Evolutionary conservation across 192 early-diverging fungal species (phyloP), one percentile per base, ranked within the genome.

Genomic region (Podila epigama): DNA sequence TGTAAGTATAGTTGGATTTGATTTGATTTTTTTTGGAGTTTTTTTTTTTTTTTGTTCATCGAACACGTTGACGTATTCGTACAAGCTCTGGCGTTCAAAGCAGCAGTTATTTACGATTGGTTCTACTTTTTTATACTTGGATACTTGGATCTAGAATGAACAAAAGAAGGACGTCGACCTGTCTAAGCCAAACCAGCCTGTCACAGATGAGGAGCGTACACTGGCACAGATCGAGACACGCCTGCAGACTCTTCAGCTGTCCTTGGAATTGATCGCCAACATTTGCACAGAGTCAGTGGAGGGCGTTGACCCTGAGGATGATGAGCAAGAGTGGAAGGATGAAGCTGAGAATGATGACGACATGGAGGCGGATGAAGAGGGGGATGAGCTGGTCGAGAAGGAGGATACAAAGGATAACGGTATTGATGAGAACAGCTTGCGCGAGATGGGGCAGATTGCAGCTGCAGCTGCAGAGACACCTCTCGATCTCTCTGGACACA

Each of bases 211-310:
- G 27, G 65, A 68, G 36, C 54, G 40, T 62, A 58, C 79, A 13
- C 62, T 90, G 2, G 64, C 77, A 29, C 50, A 61, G n/a, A 68
- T 89, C 32, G 87, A 90, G 63, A 79, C 79, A 0, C 82, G 83
- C 12, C 44, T 95, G 56, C 84, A 79, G 20, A 89, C 86, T 10
- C 69, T 93, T 9, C 91, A 92, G 54, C 68, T 95, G 20, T 84
- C 86, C 16, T 79, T 98, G 29, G 96, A 98, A 72, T 62, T 98
- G 29, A 82, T 96, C 4, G 87, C 95, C 51, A 94, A 94, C 63
- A 88, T 96, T 44, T 95, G 90, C 66, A 87, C 88, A 7, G 89
- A 92, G 58, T 90, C 81, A 42, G 79, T 80, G 28, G 71, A 64
- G n/a, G 80, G 81, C 41, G 84, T 81, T 59, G 72, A 65, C 10